phyloP scores from a whole-genome alignment of 1,284 basidiomycete species.

The Ceratobasidium theobromae region DNA sequence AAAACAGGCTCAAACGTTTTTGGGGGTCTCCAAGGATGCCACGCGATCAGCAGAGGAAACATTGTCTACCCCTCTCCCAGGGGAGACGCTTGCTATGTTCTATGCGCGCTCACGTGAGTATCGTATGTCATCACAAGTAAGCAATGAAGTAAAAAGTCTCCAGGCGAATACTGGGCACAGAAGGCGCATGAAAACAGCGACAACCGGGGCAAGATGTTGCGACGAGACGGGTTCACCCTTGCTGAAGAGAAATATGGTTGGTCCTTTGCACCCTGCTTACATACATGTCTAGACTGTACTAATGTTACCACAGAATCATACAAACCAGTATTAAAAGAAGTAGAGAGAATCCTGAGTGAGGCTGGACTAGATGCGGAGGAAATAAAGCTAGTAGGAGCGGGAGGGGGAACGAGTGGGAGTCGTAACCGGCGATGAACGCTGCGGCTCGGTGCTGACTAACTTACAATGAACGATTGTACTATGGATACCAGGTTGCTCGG shows the following conservation, averaged over 20 bases:
- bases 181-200: slow-evolving; percentile 64
- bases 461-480: not conserved
- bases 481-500: not conserved
- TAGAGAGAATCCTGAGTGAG: slow-evolving; percentile 81
- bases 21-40: slow-evolving; percentile 70
- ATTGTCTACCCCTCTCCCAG: slow-evolving; percentile 80
- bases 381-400: slow-evolving; percentile 53
- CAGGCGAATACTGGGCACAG: slow-evolving; percentile 82
- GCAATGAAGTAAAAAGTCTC: not conserved
- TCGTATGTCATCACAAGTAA: not conserved
- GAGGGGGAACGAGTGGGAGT: slow-evolving; percentile 26
- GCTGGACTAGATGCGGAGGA: slow-evolving; percentile 88
- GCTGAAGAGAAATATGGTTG: slow-evolving; percentile 68
- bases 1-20: slow-evolving; percentile 65
- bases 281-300: slow-evolving; percentile 23
- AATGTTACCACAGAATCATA: slow-evolving; percentile 55
- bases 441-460: not conserved
- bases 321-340: slow-evolving; percentile 76
- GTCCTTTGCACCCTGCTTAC: slow-evolving; percentile 34
- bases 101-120: slow-evolving; percentile 75
- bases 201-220: slow-evolving; percentile 76
- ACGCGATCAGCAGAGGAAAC: slow-evolving; percentile 69
- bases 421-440: slow-evolving; percentile 31
- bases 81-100: slow-evolving; percentile 85
- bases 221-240: slow-evolving; percentile 75